Evolutionary conservation across 257 asterid genomes (phyloP).

Genomic region (Verbascum thapsus): DNA sequence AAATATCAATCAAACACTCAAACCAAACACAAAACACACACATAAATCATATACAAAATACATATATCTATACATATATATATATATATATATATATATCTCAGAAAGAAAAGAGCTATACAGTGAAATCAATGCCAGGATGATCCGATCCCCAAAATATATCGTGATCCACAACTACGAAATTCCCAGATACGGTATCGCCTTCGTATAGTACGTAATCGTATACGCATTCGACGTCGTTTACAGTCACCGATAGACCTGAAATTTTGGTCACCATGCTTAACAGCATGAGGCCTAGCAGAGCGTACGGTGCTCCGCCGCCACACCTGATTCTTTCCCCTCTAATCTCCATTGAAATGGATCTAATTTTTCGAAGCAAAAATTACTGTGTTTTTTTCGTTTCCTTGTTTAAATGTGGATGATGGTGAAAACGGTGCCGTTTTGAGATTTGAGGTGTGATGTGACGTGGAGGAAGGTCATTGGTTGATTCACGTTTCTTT

Average conservation of each 20-base stretch:
- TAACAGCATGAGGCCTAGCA: slow-evolving; percentile 46
- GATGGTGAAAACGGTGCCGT: slow-evolving; percentile 29
- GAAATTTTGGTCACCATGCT: slow-evolving; percentile 41
- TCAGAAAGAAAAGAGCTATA: slow-evolving; percentile 28
- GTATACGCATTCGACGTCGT: slow-evolving; percentile 81
- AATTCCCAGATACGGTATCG: slow-evolving; percentile 87
- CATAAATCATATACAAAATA: background rate
- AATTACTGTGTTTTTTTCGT: no score
- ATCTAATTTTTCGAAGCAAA: slow-evolving; percentile 26
- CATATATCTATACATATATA: background rate
- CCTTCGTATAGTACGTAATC: slow-evolving; percentile 92
- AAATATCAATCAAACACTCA: slow-evolving; percentile 26
- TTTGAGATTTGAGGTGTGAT: background rate
- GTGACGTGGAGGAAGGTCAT: slow-evolving; percentile 31
- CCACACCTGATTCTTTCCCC: slow-evolving; percentile 33
- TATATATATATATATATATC: background rate
- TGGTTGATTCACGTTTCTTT: slow-evolving; percentile 34
- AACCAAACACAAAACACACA: background rate
- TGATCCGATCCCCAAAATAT: slow-evolving; percentile 94
- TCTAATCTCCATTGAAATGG: slow-evolving; percentile 41
- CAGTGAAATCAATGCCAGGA: slow-evolving; percentile 87
- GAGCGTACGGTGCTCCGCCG: slow-evolving; percentile 35
- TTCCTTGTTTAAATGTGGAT: background rate
- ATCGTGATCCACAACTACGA: slow-evolving; percentile 93
- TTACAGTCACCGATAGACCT: slow-evolving; percentile 81